Conservation (phyloP, 345 rosid species). For the Ceriops tagal region DNA sequence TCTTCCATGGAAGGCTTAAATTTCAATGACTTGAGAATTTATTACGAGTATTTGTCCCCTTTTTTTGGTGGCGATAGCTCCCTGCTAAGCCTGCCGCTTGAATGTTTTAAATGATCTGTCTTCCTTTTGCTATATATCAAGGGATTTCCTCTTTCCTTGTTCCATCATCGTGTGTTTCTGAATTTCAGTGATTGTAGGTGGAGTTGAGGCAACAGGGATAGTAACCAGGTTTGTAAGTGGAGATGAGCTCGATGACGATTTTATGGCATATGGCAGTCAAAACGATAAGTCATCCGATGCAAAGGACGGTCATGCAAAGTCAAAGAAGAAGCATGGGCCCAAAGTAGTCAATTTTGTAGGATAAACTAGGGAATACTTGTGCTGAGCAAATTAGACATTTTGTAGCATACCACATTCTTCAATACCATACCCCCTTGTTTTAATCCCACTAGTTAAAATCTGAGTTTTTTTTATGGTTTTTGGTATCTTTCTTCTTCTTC, state of each 20-base stretch:
- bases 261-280: conserved; percentile 30
- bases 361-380: conserved; percentile 5
- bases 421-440: too few relatives aligned
- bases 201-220: conserved; percentile 40
- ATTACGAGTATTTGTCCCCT: too few relatives aligned
- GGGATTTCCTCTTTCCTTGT: background rate
- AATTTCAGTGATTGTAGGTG: conserved; percentile 38
- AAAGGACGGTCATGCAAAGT: conserved; percentile 30
- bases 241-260: conserved; percentile 91
- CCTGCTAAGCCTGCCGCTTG: background rate
- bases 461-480: too few relatives aligned
- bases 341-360: conserved; percentile 74
- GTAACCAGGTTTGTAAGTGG: conserved; percentile 69
- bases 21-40: too few relatives aligned
- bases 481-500: too few relatives aligned
- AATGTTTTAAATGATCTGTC: background rate
- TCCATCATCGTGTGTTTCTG: conserved; percentile 8
- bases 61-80: too few relatives aligned
- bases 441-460: too few relatives aligned
- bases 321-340: conserved; percentile 54
- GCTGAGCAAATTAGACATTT: background rate
- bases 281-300: conserved; percentile 30
- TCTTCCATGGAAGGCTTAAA: too few relatives aligned
- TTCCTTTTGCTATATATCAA: background rate
- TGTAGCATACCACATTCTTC: background rate